Conservation (phyloP, 768 basidiomycete genomes). For the Tubosaeta sp. region DNA sequence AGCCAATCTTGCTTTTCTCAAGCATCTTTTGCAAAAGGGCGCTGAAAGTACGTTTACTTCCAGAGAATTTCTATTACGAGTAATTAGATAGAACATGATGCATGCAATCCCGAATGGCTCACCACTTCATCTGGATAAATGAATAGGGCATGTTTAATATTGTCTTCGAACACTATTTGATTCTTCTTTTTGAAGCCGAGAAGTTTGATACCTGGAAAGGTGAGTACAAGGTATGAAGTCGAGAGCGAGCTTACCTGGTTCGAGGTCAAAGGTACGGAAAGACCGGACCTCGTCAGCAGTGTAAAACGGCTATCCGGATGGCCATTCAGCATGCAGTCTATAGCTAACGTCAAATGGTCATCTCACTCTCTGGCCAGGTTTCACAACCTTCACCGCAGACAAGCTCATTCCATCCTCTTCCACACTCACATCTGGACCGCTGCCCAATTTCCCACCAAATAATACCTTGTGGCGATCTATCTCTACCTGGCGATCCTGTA, state of each 20-base stretch:
- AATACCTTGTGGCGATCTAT: constrained; percentile 23
- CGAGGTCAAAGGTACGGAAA: constrained; percentile 76
- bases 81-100: neutral
- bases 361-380: constrained; percentile 47
- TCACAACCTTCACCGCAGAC: constrained; percentile 43
- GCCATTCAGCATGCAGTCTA: constrained; percentile 1
- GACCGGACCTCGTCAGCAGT: constrained; percentile 77
- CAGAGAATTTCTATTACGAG: constrained; percentile 62
- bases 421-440: constrained; percentile 25
- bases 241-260: constrained; percentile 52
- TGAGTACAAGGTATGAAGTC: neutral
- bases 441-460: constrained; percentile 36
- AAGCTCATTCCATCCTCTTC: constrained; percentile 37
- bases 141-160: constrained; percentile 87
- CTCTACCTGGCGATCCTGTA: constrained; percentile 28
- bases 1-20: constrained; percentile 74
- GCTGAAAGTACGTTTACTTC: constrained; percentile 88
- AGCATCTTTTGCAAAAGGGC: constrained; percentile 82
- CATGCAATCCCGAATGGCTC: constrained; percentile 12
- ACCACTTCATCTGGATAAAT: constrained; percentile 92
- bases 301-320: constrained; percentile 63
- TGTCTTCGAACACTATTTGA: constrained; percentile 79
- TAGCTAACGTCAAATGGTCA: neutral
- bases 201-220: constrained; percentile 68
- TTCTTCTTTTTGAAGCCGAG: constrained; percentile 83